These are phyloP conservation scores for Penicillium decumbens DNA, from an alignment of 2,329 filamentous ascomycete genomes.

Conservation along the genomic window DNA sequence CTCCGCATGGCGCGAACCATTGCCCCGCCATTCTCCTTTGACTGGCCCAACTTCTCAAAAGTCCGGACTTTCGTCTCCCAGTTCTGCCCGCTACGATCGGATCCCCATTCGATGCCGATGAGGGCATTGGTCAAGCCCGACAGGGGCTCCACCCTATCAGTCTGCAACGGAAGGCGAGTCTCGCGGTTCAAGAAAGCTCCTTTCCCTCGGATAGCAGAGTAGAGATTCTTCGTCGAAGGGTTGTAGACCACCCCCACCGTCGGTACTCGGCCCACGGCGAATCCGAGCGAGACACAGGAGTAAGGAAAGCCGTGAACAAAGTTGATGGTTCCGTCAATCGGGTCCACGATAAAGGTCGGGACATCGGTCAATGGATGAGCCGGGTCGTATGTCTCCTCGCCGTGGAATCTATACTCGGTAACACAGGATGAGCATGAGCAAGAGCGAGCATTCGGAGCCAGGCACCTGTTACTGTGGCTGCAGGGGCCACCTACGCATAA, in stretches of 20 bases:
- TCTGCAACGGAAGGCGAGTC: slow-evolving; percentile 45
- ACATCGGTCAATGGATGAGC: slow-evolving; percentile 48
- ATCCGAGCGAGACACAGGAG: slow-evolving; percentile 56
- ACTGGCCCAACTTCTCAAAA: slow-evolving; percentile 47
- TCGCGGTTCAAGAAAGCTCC: slow-evolving; percentile 48
- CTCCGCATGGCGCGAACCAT: slow-evolving; percentile 59
- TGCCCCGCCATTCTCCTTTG: slow-evolving; percentile 52
- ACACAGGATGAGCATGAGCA: background rate
- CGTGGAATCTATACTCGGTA: slow-evolving; percentile 46
- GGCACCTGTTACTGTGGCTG: background rate
- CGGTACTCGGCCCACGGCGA: slow-evolving; percentile 49
- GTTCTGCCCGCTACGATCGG: slow-evolving; percentile 53
- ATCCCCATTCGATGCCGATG: slow-evolving; percentile 59
- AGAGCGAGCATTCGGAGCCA: background rate
- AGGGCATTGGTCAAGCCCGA: slow-evolving; percentile 49
- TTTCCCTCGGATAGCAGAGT: slow-evolving; percentile 52
- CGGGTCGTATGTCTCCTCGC: slow-evolving; percentile 58
- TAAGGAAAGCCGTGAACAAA: slow-evolving; percentile 60
- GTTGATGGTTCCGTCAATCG: slow-evolving; percentile 62
- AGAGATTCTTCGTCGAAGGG: slow-evolving; percentile 54
- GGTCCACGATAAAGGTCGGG: slow-evolving; percentile 60
- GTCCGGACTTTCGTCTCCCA: slow-evolving; percentile 55
- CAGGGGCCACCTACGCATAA: slow-evolving; percentile 41
- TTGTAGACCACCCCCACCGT: slow-evolving; percentile 59
- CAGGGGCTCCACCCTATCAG: slow-evolving; percentile 42